Evolutionary conservation across 257 asterid species (phyloP), one percentile per base, ranked within the genome.

Genomic region (Plantago elongata): DNA sequence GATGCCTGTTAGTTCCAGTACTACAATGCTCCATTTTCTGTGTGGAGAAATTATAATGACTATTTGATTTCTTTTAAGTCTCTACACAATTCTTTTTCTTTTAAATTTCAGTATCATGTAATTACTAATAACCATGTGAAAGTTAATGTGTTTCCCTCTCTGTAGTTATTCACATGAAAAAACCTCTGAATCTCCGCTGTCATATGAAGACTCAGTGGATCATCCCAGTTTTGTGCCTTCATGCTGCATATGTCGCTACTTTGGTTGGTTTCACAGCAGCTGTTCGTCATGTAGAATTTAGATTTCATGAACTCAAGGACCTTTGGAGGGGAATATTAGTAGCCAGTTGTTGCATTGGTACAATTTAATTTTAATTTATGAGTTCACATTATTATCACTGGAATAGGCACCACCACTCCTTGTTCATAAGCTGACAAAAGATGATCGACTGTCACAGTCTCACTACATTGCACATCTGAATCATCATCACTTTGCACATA

Each of bases 251-350:
- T 68, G 74, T 84, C 60, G 85, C 84, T 65, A 77, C 82, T 78
- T 74, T 89, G 87, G 75, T 89, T 67, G 85, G 79, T 60, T 77
- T 78, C 64, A 83, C 95, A 34, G 85, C 78, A 69, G 92, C 96
- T 13, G 51, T 85, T 76, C 93, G 74, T 51, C 95, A 88, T 70
- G 68, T 88, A 29, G 89, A 88, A 72, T 88, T 88, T 73, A 81
- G 92, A 75, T 88, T 88, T 80, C 86, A 82, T 13, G 96, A 88
- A 75, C 83, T 85, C 67, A 88, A 88, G 78, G 95, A 82, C 67
- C 95, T 89, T 54, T 84, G 95, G 95, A 84, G 93, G 13, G 96
- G 95, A 57, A 78, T 84, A 60, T 75, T 89, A 49, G 88, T 86
- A 45, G 75, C 90, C 56, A 29, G 75, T 64, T 79, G 75, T 77